A percentile compares a stretch with the other conserved stretches of the same genome.
Evolutionary conservation across 2,329 filamentous ascomycete genomes (phyloP).

Genomic region (Blastomyces parvus): DNA sequence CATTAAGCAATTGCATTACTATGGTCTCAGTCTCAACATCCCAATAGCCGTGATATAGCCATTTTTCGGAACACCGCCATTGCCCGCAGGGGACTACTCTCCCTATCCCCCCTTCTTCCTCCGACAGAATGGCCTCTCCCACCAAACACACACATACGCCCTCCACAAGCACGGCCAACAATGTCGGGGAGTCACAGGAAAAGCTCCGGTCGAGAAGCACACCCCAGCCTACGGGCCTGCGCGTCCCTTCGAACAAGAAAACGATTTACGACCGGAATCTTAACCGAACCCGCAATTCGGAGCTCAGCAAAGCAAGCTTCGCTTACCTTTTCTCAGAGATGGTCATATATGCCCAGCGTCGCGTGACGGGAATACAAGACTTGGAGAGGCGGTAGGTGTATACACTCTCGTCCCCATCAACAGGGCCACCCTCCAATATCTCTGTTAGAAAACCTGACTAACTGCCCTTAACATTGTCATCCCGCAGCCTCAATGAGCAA

Average conservation of each 20-base stretch:
- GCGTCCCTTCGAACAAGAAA: conserved; percentile 86
- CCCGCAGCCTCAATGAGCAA: conserved; percentile 74
- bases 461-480: conserved; percentile 37
- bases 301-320: conserved; percentile 88
- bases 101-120: neutral
- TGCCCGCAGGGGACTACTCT: neutral
- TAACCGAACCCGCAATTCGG: conserved; percentile 77
- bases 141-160: conserved; percentile 14
- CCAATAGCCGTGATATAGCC: neutral
- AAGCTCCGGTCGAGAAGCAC: conserved; percentile 17
- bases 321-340: conserved; percentile 95
- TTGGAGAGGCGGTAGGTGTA: conserved; percentile 67
- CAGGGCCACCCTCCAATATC: neutral
- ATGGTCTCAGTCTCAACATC: neutral
- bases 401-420: neutral
- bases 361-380: conserved; percentile 87
- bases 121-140: conserved; percentile 10
- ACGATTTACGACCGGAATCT: conserved; percentile 96
- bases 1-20: neutral
- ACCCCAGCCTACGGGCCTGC: conserved; percentile 50
- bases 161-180: conserved; percentile 14
- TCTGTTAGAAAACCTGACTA: neutral
- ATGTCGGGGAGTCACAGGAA: conserved; percentile 10
- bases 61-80: too few relatives aligned
- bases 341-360: conserved; percentile 85